A percentile compares a stretch with the other conserved stretches of the same genome.
phyloP scores from a whole-genome alignment of 306 rosid genomes.

The Crotalaria pallida region DNA sequence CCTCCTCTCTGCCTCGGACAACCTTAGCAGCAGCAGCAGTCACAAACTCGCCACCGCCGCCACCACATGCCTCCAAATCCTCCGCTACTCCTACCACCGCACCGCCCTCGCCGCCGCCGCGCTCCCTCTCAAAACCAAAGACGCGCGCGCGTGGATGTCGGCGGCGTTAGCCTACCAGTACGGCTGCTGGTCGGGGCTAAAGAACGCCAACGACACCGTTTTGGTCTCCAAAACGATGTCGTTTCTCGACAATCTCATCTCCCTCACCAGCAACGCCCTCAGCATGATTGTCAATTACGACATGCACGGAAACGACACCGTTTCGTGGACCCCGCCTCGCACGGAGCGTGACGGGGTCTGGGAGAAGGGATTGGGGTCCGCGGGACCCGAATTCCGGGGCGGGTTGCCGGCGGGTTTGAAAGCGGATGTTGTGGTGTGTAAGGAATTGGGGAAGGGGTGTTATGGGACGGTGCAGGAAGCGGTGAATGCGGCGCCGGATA shows the following conservation, averaged over 20 bases:
- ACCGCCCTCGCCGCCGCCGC: slow-evolving; percentile 33
- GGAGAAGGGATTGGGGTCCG: slow-evolving; percentile 25
- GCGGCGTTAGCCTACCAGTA: slow-evolving; percentile 68
- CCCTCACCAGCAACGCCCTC: slow-evolving; percentile 68
- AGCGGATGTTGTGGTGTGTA: slow-evolving; percentile 58
- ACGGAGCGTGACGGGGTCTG: slow-evolving; percentile 82
- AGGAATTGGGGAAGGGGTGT: slow-evolving; percentile 36
- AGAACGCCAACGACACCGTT: slow-evolving; percentile 67
- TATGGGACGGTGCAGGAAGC: slow-evolving; percentile 73
- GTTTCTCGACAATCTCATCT: slow-evolving; percentile 41
- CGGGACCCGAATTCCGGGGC: not conserved
- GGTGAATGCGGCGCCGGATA: slow-evolving; percentile 52
- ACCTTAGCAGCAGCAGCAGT: too few relatives aligned
- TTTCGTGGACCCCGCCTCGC: slow-evolving; percentile 59
- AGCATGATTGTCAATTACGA: slow-evolving; percentile 63
- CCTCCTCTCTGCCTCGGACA: slow-evolving; percentile 41
- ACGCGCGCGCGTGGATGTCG: slow-evolving; percentile 72
- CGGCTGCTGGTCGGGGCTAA: slow-evolving; percentile 81
- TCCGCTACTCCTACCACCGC: slow-evolving; percentile 47
- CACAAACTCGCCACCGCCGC: slow-evolving; percentile 41
- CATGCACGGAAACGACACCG: slow-evolving; percentile 41
- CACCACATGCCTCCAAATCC: slow-evolving; percentile 44
- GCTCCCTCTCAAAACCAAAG: slow-evolving; percentile 34
- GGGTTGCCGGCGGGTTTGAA: slow-evolving; percentile 42
- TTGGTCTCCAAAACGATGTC: slow-evolving; percentile 56